Evolutionary conservation across 1,139 yeast genomes (phyloP).

Genomic region (Candida anutae): DNA sequence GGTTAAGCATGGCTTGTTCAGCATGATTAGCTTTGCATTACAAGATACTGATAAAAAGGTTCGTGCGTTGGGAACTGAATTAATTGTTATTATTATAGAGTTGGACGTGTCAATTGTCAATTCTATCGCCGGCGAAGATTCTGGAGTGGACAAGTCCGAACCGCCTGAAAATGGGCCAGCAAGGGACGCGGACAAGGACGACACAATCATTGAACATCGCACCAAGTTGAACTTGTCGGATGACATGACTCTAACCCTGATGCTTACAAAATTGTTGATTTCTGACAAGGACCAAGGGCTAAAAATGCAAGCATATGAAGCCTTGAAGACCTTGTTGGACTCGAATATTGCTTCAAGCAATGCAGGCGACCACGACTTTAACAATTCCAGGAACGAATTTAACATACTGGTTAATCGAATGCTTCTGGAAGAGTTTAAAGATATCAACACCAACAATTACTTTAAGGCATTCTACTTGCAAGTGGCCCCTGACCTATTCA

Average conservation of each 20-base stretch:
- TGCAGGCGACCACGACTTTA: constrained; percentile 4
- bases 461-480: constrained; percentile 52
- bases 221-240: constrained; percentile 32
- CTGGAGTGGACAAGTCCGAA: constrained; percentile 26
- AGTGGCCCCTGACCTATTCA: constrained; percentile 55
- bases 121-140: constrained; percentile 26
- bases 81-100: constrained; percentile 74
- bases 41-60: constrained; percentile 42
- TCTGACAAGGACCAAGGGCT: constrained; percentile 65
- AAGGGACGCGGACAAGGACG: constrained; percentile 11
- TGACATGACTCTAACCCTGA: constrained; percentile 55
- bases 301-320: constrained; percentile 78
- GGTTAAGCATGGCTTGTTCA: constrained; percentile 62
- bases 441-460: constrained; percentile 43
- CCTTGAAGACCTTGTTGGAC: constrained; percentile 65
- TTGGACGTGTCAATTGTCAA: constrained; percentile 70
- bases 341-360: constrained; percentile 34
- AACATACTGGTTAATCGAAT: constrained; percentile 2
- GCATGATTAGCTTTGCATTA: constrained; percentile 66
- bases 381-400: background rate
- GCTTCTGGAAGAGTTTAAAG: constrained; percentile 19
- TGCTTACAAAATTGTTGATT: constrained; percentile 54
- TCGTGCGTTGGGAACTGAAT: constrained; percentile 72
- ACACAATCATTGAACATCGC: constrained; percentile 11
- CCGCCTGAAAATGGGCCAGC: constrained; percentile 14